These are phyloP conservation scores for Nakaseomyces glabratus DNA, from an alignment of 1,139 yeast species.

Conservation along the genomic window DNA sequence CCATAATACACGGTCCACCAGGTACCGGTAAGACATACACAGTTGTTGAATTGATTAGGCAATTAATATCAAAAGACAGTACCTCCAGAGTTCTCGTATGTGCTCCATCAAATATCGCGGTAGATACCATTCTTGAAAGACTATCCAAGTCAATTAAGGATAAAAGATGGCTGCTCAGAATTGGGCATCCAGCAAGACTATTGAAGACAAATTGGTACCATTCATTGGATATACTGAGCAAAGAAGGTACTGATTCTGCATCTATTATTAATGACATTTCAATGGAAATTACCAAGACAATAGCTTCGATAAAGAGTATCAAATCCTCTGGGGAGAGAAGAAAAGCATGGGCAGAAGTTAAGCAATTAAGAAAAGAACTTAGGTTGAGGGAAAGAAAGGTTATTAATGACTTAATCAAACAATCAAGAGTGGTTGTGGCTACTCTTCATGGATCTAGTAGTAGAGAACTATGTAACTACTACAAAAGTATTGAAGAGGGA, in stretches of 20 bases:
- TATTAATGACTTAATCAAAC: slow-evolving; percentile 47
- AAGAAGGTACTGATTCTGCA: slow-evolving; percentile 47
- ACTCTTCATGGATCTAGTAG: slow-evolving; percentile 88
- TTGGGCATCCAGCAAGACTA: slow-evolving; percentile 91
- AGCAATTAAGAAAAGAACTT: slow-evolving; percentile 60
- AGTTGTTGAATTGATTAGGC: slow-evolving; percentile 73
- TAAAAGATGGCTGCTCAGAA: slow-evolving; percentile 49
- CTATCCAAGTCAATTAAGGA: slow-evolving; percentile 45
- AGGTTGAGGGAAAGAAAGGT: slow-evolving; percentile 57
- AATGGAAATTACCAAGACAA: slow-evolving; percentile 55
- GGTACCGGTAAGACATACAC: slow-evolving; percentile 85
- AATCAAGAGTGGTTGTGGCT: slow-evolving; percentile 62
- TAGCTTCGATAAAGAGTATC: slow-evolving; percentile 53
- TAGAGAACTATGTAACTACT: slow-evolving; percentile 48
- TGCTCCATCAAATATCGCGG: slow-evolving; percentile 94
- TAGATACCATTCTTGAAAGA: slow-evolving; percentile 82
- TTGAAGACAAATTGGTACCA: slow-evolving; percentile 55
- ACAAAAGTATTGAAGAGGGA: slow-evolving; percentile 23
- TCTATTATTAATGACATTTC: slow-evolving; percentile 60
- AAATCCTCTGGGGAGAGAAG: slow-evolving; percentile 57
- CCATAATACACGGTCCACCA: slow-evolving; percentile 69
- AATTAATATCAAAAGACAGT: slow-evolving; percentile 48
- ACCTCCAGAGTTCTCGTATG: slow-evolving; percentile 68
- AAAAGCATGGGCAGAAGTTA: slow-evolving; percentile 61
- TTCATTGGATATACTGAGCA: slow-evolving; percentile 67